Conservation (phyloP, 202 grass and related monocot genomes). For the Setaria viridis region DNA sequence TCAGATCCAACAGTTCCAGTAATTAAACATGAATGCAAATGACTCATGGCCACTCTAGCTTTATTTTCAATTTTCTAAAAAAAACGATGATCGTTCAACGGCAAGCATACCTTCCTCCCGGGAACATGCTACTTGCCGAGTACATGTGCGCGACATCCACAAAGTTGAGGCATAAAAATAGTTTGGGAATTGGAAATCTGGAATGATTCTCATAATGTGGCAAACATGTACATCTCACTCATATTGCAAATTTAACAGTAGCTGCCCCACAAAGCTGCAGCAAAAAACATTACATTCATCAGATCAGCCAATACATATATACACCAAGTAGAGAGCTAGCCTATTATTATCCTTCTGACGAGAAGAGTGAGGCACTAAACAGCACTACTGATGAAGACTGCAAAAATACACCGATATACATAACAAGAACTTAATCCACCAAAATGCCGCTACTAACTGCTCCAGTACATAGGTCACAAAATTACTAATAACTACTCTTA, state of each 20-base stretch:
- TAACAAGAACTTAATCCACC: conserved; percentile 15
- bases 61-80: neutral
- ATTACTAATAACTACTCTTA: conserved; percentile 2
- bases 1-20: neutral
- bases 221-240: conserved; percentile 15
- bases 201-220: neutral
- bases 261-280: conserved; percentile 1
- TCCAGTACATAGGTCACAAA: neutral
- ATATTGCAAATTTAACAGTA: conserved; percentile 11
- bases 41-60: neutral
- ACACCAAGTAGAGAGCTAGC: conserved; percentile 9
- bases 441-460: conserved; percentile 25
- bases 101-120: neutral
- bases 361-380: neutral
- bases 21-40: neutral
- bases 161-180: neutral
- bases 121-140: neutral
- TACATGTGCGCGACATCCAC: neutral
- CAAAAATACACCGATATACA: conserved; percentile 14
- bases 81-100: neutral
- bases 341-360: conserved; percentile 33
- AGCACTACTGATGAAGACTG: neutral
- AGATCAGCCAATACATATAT: conserved; percentile 29
- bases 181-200: neutral
- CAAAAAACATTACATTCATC: neutral